These are phyloP conservation scores for Neoboletus brunneissimus DNA, from an alignment of 768 basidiomycete species.

Conservation along the genomic window DNA sequence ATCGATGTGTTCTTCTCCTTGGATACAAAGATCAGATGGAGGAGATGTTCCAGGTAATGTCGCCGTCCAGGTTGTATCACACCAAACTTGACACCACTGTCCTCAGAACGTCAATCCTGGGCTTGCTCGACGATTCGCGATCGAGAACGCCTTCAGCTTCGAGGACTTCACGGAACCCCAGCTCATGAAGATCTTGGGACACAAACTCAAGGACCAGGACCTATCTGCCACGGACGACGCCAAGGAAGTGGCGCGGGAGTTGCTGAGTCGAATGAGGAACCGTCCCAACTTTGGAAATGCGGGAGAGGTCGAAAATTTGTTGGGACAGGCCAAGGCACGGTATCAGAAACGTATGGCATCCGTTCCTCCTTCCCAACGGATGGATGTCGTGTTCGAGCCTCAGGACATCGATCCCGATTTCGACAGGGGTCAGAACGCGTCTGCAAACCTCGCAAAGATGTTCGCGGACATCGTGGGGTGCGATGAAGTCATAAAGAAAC, in stretches of 20 bases:
- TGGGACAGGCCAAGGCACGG: constrained; percentile 50
- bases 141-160: constrained; percentile 67
- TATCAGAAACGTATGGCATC: constrained; percentile 41
- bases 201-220: constrained; percentile 57
- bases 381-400: constrained; percentile 38
- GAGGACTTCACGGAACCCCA: constrained; percentile 60
- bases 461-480: constrained; percentile 66
- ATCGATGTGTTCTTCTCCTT: constrained; percentile 62
- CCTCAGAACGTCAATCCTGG: constrained; percentile 70
- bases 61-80: not conserved
- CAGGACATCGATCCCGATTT: constrained; percentile 66
- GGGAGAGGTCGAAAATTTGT: constrained; percentile 62
- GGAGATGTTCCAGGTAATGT: constrained; percentile 69
- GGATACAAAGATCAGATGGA: constrained; percentile 67
- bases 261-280: constrained; percentile 34
- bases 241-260: constrained; percentile 54
- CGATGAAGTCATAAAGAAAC: constrained; percentile 48
- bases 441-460: constrained; percentile 50
- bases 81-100: not conserved
- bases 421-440: constrained; percentile 47
- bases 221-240: constrained; percentile 55
- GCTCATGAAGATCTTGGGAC: constrained; percentile 49
- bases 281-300: constrained; percentile 67
- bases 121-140: constrained; percentile 60
- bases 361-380: constrained; percentile 22